These are phyloP conservation scores for Teunomyces gatunensis DNA, from an alignment of 805 yeast species.

Conservation along the genomic window DNA sequence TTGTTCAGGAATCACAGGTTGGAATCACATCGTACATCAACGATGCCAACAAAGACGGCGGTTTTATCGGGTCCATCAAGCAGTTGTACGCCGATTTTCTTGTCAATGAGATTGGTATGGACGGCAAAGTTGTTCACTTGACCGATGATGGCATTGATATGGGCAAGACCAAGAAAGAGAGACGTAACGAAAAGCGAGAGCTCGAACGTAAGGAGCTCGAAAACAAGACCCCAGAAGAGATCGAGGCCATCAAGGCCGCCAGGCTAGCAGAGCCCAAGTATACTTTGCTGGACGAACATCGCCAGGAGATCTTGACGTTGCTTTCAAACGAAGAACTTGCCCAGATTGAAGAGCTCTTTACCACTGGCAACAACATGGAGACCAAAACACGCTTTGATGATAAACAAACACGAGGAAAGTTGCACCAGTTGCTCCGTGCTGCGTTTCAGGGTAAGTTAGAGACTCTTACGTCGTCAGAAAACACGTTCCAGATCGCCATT, in stretches of 20 bases:
- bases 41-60: constrained; percentile 38
- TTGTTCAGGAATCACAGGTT: constrained; percentile 73
- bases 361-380: constrained; percentile 55
- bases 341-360: constrained; percentile 52
- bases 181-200: constrained; percentile 42
- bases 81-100: constrained; percentile 90
- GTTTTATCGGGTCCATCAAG: constrained; percentile 78
- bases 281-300: constrained; percentile 45
- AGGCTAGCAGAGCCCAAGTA: constrained; percentile 32
- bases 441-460: constrained; percentile 76
- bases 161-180: constrained; percentile 46
- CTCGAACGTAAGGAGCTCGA: constrained; percentile 35
- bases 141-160: constrained; percentile 65
- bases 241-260: constrained; percentile 26
- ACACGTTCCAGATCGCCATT: constrained; percentile 62
- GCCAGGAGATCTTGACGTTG: constrained; percentile 45
- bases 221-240: constrained; percentile 32
- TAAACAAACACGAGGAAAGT: constrained; percentile 69
- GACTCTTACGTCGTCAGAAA: constrained; percentile 67
- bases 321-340: constrained; percentile 63
- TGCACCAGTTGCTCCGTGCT: constrained; percentile 74
- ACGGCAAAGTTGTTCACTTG: constrained; percentile 73
- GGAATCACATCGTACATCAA: constrained; percentile 78
- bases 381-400: constrained; percentile 58
- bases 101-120: constrained; percentile 78